These are phyloP conservation scores for Amanita subjunquillea DNA, from an alignment of 768 basidiomycete genomes.

Conservation along the genomic window DNA sequence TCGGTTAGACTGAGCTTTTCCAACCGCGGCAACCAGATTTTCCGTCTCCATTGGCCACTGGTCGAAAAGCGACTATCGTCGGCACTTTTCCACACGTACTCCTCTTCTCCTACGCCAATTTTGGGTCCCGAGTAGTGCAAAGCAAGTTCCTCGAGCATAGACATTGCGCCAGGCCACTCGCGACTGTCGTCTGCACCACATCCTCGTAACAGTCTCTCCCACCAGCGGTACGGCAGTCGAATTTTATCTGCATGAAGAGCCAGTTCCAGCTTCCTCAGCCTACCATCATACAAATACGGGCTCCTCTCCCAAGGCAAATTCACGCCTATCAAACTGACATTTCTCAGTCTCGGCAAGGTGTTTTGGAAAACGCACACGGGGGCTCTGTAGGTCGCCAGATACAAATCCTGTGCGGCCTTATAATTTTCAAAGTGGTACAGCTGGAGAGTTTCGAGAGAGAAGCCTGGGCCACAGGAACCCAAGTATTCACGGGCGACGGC, in stretches of 20 bases:
- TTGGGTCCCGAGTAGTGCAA: slow-evolving; percentile 53
- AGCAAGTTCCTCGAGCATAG: slow-evolving; percentile 34
- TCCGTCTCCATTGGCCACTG: background rate
- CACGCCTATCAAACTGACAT: slow-evolving; percentile 55
- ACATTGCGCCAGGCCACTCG: background rate
- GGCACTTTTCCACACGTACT: slow-evolving; percentile 22
- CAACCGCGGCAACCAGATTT: slow-evolving; percentile 26
- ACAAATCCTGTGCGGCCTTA: slow-evolving; percentile 36
- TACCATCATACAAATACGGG: slow-evolving; percentile 32
- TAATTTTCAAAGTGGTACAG: slow-evolving; percentile 59
- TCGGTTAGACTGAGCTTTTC: slow-evolving; percentile 40
- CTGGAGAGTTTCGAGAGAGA: slow-evolving; percentile 47
- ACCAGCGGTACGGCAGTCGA: slow-evolving; percentile 42
- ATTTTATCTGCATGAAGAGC: slow-evolving; percentile 52
- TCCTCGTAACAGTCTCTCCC: slow-evolving; percentile 41
- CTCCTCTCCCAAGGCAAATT: slow-evolving; percentile 49
- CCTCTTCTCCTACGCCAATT: slow-evolving; percentile 21
- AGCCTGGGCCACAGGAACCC: slow-evolving; percentile 40
- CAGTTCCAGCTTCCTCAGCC: slow-evolving; percentile 40
- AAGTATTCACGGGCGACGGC: slow-evolving; percentile 38
- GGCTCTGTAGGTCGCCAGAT: slow-evolving; percentile 43
- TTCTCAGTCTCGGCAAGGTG: slow-evolving; percentile 36
- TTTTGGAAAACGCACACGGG: slow-evolving; percentile 51
- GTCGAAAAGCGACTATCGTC: slow-evolving; percentile 13
- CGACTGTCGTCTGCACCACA: slow-evolving; percentile 14